phyloP scores from a whole-genome alignment of 306 rosid species.

The Nissolia schottii region DNA sequence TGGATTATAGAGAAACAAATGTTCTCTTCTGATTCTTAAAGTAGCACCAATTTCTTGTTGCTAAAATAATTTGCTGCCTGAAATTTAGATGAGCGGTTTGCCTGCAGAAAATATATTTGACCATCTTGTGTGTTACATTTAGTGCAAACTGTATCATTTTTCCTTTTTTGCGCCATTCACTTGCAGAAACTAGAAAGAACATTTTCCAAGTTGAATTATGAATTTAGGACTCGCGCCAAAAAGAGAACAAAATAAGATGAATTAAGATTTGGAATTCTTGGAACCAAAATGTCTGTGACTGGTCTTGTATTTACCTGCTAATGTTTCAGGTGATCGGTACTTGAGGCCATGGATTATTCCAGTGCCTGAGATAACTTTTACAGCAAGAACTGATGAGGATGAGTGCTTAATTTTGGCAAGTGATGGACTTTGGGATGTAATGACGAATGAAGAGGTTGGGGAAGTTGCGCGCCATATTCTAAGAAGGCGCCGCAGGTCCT shows the following conservation, averaged over 20 bases:
- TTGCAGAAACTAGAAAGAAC: neutral
- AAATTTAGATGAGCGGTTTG: slow-evolving; percentile 5
- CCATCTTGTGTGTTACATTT: neutral
- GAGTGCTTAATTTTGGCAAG: slow-evolving; percentile 79
- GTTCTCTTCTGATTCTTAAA: neutral
- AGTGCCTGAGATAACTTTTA: slow-evolving; percentile 69
- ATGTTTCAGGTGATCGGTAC: slow-evolving; percentile 69
- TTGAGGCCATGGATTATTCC: slow-evolving; percentile 89
- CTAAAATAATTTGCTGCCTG: slow-evolving; percentile 12
- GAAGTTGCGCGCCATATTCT: slow-evolving; percentile 67
- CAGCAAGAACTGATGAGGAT: slow-evolving; percentile 63
- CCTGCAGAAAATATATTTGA: neutral
- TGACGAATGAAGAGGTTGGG: slow-evolving; percentile 78
- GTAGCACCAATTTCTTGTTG: slow-evolving; percentile 7
- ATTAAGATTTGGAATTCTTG: slow-evolving; percentile 42
- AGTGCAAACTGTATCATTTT: neutral
- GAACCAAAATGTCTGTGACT: slow-evolving; percentile 18
- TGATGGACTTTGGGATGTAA: slow-evolving; percentile 88
- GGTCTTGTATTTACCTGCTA: neutral
- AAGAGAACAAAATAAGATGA: neutral
- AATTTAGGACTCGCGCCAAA: neutral
- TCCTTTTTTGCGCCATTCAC: neutral
- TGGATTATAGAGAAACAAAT: neutral
- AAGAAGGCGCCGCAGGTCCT: slow-evolving; percentile 53
- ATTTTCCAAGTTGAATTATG: neutral